phyloP scores from a whole-genome alignment of 192 early-diverging fungal genomes.

The Umbelopsis ramanniana region DNA sequence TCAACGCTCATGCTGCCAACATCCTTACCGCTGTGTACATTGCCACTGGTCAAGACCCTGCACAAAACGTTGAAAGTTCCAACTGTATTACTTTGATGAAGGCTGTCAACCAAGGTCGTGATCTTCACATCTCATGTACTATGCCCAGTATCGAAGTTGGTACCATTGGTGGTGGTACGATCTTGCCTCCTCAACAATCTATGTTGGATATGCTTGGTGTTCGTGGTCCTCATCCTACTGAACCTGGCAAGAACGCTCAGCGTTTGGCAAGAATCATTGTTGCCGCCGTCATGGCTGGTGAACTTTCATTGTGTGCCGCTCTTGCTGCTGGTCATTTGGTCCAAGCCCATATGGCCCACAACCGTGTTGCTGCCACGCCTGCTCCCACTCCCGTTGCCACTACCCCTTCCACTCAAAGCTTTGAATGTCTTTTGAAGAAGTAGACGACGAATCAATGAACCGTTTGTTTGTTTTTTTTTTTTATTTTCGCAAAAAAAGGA shows the following conservation, averaged over 20 bases:
- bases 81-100: slow-evolving; percentile 96
- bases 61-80: slow-evolving; percentile 93
- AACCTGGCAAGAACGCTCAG: slow-evolving; percentile 87
- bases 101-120: slow-evolving; percentile 73
- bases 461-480: too few relatives aligned
- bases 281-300: slow-evolving; percentile 91
- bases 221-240: slow-evolving; percentile 74
- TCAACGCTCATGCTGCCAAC: slow-evolving; percentile 95
- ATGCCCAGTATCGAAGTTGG: slow-evolving; percentile 97
- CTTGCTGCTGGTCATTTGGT: slow-evolving; percentile 91
- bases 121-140: slow-evolving; percentile 86
- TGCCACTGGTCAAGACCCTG: slow-evolving; percentile 95
- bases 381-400: slow-evolving; percentile 1
- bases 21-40: slow-evolving; percentile 89
- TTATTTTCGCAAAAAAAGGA: too few relatives aligned
- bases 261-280: slow-evolving; percentile 83
- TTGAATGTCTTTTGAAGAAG: slow-evolving; percentile 21
- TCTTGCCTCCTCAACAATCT: slow-evolving; percentile 79
- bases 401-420: slow-evolving; percentile 15
- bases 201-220: slow-evolving; percentile 91
- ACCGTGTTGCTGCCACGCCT: slow-evolving; percentile 59
- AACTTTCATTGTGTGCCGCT: slow-evolving; percentile 84
- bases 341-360: slow-evolving; percentile 86
- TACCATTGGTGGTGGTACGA: slow-evolving; percentile 91
- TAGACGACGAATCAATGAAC: too few relatives aligned